Percentiles rank a stretch among this genome's conserved stretches.
Evolutionary conservation across 306 rosid species (phyloP).

Genomic region (Castanospermum australe): DNA sequence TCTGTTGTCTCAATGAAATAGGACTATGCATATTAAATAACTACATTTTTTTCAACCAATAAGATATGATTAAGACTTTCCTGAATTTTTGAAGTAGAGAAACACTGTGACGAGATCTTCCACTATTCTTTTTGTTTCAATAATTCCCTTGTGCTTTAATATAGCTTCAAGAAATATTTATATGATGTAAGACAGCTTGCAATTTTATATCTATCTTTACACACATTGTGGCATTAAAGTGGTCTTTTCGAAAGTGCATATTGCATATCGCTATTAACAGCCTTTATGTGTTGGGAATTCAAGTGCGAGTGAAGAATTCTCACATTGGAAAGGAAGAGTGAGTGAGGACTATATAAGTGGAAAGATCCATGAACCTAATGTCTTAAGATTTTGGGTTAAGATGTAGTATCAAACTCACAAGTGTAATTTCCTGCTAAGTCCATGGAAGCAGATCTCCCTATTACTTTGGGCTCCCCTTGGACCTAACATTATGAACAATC

Average conservation of each 20-base stretch:
- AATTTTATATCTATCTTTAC: not conserved
- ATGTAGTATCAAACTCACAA: too few species aligned
- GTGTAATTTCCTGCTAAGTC: too few species aligned
- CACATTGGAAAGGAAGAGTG: too few species aligned
- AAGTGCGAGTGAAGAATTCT: too few species aligned
- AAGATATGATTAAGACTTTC: not conserved
- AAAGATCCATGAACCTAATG: too few species aligned
- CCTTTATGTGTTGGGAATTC: too few species aligned
- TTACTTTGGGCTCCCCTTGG: too few species aligned
- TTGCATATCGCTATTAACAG: not conserved
- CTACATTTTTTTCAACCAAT: not conserved
- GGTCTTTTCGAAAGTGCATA: not conserved
- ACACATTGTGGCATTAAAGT: not conserved
- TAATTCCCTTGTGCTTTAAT: not conserved
- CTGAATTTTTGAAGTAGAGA: not conserved
- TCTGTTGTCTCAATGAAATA: not conserved
- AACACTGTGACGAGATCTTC: not conserved
- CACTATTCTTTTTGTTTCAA: not conserved
- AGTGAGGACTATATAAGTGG: too few species aligned
- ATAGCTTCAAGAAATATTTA: not conserved
- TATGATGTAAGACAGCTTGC: not conserved
- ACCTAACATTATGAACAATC: not conserved
- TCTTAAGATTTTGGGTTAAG: too few species aligned
- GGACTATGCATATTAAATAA: not conserved
- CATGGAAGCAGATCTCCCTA: too few species aligned